A percentile compares a stretch with the other conserved stretches of the same genome.
These are phyloP conservation scores for Trichoderma brevicompactum DNA, from an alignment of 2,329 filamentous ascomycete species.

Conservation along the genomic window DNA sequence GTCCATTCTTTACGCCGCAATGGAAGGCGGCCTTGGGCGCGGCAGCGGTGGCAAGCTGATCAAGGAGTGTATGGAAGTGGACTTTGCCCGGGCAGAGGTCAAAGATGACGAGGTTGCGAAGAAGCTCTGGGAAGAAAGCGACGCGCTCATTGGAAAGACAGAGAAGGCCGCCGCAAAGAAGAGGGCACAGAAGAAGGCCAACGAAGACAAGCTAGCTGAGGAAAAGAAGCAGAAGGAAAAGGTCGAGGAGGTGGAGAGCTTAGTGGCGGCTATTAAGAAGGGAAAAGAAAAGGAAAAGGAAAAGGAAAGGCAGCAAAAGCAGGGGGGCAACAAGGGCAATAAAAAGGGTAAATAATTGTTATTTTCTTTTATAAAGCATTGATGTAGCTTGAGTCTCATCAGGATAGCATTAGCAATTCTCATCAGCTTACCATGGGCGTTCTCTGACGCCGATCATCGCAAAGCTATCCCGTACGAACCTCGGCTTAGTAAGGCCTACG, in stretches of 20 bases:
- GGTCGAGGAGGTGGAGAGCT: constrained; percentile 35
- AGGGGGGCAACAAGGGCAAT: constrained; percentile 17
- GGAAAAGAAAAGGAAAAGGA: constrained; percentile 29
- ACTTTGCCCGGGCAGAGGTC: constrained; percentile 73
- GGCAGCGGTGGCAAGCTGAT: constrained; percentile 71
- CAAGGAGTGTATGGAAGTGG: constrained; percentile 84
- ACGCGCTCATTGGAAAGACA: constrained; percentile 77
- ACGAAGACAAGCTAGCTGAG: constrained; percentile 43
- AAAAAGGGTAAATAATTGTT: constrained; percentile 22
- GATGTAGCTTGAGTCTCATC: background rate
- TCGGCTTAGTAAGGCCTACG: constrained; percentile 29
- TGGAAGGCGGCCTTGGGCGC: constrained; percentile 74
- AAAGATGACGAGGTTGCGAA: constrained; percentile 79
- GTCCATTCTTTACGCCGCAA: constrained; percentile 80
- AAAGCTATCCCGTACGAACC: background rate
- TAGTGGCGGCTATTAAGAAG: constrained; percentile 29
- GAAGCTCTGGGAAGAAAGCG: constrained; percentile 87
- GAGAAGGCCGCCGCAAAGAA: constrained; percentile 77
- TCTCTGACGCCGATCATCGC: background rate
- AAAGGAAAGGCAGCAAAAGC: constrained; percentile 27
- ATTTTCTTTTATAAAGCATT: background rate
- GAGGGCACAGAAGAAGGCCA: constrained; percentile 48
- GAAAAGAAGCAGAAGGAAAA: constrained; percentile 48
- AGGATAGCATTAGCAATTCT: background rate
- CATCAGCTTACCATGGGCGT: too few species aligned